These are phyloP conservation scores for Psophocarpus tetragonolobus DNA, from an alignment of 306 rosid genomes.

Conservation along the genomic window DNA sequence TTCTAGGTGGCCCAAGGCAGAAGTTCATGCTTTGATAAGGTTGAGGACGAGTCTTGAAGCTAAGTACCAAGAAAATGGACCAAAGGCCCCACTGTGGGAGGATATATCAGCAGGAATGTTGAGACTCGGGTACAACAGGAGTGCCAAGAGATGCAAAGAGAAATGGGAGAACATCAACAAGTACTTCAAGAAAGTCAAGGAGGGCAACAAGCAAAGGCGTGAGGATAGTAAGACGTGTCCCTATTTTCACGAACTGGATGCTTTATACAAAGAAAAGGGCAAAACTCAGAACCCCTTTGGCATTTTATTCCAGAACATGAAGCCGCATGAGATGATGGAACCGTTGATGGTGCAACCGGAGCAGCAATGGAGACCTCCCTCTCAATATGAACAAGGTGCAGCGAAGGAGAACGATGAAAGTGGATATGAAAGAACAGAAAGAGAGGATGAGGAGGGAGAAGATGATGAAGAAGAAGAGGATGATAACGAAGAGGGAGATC, in stretches of 20 bases:
- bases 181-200: slow-evolving; percentile 89
- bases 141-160: slow-evolving; percentile 89
- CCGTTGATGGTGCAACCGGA: slow-evolving; percentile 86
- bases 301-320: slow-evolving; percentile 17
- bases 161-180: slow-evolving; percentile 98
- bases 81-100: slow-evolving; percentile 88
- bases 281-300: slow-evolving; percentile 32
- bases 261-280: slow-evolving; percentile 60
- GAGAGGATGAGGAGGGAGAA: slow-evolving; percentile 37
- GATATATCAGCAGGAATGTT: slow-evolving; percentile 83
- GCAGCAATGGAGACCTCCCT: slow-evolving; percentile 82
- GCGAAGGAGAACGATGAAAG: background rate
- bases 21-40: slow-evolving; percentile 68
- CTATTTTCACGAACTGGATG: slow-evolving; percentile 74
- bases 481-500: slow-evolving; percentile 57
- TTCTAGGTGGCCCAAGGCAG: slow-evolving; percentile 63
- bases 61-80: slow-evolving; percentile 74
- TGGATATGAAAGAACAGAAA: slow-evolving; percentile 18
- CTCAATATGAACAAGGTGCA: slow-evolving; percentile 24
- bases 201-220: slow-evolving; percentile 60
- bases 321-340: slow-evolving; percentile 45
- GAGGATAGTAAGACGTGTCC: slow-evolving; percentile 90
- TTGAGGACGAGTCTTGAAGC: slow-evolving; percentile 60
- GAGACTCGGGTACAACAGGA: slow-evolving; percentile 69
- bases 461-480: slow-evolving; percentile 42